phyloP scores from a whole-genome alignment of 176 grass and related monocot species.

The Lolium perenne region DNA sequence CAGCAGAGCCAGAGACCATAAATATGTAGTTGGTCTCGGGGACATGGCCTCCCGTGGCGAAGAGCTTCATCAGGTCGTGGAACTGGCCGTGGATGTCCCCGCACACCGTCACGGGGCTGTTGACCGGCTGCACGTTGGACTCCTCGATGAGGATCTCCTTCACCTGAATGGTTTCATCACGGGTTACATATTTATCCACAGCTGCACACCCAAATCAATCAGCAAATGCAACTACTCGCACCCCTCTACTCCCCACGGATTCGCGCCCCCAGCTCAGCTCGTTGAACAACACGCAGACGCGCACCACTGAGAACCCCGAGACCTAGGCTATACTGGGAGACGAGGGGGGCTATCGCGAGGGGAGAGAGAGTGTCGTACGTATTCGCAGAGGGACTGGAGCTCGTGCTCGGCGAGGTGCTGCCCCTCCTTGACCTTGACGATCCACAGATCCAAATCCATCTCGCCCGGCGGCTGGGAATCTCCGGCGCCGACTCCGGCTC shows the following conservation, averaged over 20 bases:
- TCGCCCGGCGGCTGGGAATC: neutral
- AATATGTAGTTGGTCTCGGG: conserved; percentile 82
- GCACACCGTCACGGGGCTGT: conserved; percentile 78
- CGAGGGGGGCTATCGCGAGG: neutral
- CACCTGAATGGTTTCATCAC: conserved; percentile 44
- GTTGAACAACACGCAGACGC: neutral
- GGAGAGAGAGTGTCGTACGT: conserved; percentile 47
- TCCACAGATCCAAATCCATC: conserved; percentile 99
- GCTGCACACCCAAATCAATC: neutral
- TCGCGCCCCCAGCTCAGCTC: neutral
- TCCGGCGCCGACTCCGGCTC: neutral
- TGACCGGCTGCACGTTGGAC: conserved; percentile 78
- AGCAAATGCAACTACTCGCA: neutral
- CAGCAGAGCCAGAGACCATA: conserved; percentile 49
- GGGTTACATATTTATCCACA: neutral
- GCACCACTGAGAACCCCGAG: neutral
- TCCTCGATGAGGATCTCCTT: conserved; percentile 84
- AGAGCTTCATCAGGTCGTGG: conserved; percentile 89
- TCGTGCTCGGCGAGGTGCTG: conserved; percentile 96
- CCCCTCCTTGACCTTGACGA: conserved; percentile 97
- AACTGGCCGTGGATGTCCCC: conserved; percentile 80
- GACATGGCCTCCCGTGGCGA: conserved; percentile 72
- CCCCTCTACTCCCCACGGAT: neutral
- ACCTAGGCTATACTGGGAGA: neutral
- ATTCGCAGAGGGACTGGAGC: conserved; percentile 99